Base-by-base conservation (phyloP, 2,329 filamentous ascomycete species). In the Clonostachys rosea region DNA sequence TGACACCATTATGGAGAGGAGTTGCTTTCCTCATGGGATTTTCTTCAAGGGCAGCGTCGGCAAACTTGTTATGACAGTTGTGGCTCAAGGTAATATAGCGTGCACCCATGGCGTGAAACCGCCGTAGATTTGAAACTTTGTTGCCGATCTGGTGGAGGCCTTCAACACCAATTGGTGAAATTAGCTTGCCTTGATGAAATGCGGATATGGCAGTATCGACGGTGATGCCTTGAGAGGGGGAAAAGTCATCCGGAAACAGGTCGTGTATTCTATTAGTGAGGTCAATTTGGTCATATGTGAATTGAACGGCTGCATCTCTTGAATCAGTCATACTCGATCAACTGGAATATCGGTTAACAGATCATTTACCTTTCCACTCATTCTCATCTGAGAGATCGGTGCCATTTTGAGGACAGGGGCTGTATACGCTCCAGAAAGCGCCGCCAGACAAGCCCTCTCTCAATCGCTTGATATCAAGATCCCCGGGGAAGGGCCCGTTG, bases 61-160 rank as follows among this genome's bases (percentile, higher is more conserved):
- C 90, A 64, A 87, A 96, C 44, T 75, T 79, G 67, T 96, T 97
- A 65, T 95, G 89, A 68, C 91, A 96, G 65, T 95, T 95, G 73
- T 95, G 92, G 3, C 89, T 96, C 14, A 97, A 71, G 0, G 91
- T 96, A 16, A 86, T 84, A 59, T 96, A 96, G 44, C 90, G 84
- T 6, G 91, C 91, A 2, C 92, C 92, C 4, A 95, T 74, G 4
- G 78, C 72, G 63, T 94, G 75, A 65, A 86, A 96, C 20, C 81
- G 75, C 7, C 92, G 83, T 10, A 97, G 73, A 47, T 84, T 91
- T 39, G 86, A 77, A 20, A 84, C 73, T 1, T 84, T 88, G 68
- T 96, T 96, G 49, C 90, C 91, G 56, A 97, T 95, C 59, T 96
- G 92, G 61, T 97, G 92, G 8, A 96, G 78, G 5, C 92, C 92